Conservation (phyloP, 2,329 filamentous ascomycete genomes). For the Paraphaeosphaeria minitans region DNA sequence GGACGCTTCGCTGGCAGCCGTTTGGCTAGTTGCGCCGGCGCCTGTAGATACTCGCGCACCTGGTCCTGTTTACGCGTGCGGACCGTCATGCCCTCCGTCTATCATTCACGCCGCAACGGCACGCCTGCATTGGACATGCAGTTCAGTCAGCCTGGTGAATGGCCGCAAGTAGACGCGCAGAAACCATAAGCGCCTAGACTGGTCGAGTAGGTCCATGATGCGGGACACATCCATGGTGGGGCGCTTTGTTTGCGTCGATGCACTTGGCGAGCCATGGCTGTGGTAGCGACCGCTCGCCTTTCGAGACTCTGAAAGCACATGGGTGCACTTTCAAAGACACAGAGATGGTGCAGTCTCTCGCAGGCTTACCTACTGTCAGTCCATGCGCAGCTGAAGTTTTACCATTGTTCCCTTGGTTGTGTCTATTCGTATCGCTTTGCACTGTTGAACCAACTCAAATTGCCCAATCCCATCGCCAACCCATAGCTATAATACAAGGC, state of each 20-base stretch:
- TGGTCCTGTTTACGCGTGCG: conserved; percentile 21
- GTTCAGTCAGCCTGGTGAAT: conserved; percentile 27
- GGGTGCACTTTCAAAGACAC: background rate
- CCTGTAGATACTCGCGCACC: conserved; percentile 12
- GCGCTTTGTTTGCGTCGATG: background rate
- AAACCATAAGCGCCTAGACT: conserved; percentile 27
- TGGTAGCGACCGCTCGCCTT: conserved; percentile 4
- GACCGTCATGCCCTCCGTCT: conserved; percentile 5
- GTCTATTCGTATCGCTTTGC: background rate
- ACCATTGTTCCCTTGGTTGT: background rate
- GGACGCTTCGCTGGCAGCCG: conserved; percentile 25
- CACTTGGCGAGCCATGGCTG: conserved; percentile 28
- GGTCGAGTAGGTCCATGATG: conserved; percentile 7
- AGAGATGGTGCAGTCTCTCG: background rate
- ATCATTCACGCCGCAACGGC: conserved; percentile 26
- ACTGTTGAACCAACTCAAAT: background rate
- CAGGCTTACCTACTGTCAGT: background rate
- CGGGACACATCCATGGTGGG: conserved; percentile 1
- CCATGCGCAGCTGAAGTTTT: background rate
- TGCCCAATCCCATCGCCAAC: conserved; percentile 10
- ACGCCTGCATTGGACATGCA: conserved; percentile 15
- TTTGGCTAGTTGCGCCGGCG: conserved; percentile 18
- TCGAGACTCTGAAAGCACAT: background rate
- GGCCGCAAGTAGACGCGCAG: conserved; percentile 23
- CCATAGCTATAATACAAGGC: conserved; percentile 16